These are phyloP conservation scores for Trichoderma hamatum DNA, from an alignment of 2,329 filamentous ascomycete species.

Conservation along the genomic window DNA sequence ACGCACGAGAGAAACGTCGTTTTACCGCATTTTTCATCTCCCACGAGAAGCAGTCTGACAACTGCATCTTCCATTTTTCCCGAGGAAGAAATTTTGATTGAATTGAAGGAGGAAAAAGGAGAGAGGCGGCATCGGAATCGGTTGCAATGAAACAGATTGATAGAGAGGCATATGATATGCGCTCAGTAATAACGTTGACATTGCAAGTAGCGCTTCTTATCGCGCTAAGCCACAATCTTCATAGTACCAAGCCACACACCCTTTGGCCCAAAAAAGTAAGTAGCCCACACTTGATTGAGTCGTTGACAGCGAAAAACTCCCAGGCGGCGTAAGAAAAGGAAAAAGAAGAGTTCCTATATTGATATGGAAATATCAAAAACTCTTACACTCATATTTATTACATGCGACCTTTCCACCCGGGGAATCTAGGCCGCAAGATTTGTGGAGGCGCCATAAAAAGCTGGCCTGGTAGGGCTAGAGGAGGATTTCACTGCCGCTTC, in stretches of 20 bases:
- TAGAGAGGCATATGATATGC: not conserved
- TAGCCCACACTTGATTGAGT: not conserved
- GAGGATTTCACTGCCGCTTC: conserved; percentile 9
- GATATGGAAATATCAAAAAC: not conserved
- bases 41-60: conserved; percentile 60
- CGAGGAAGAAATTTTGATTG: not conserved
- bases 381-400: conserved; percentile 25
- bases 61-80: conserved; percentile 50
- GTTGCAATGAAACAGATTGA: not conserved
- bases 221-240: conserved; percentile 21
- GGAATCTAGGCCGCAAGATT: conserved; percentile 34
- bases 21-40: conserved; percentile 63
- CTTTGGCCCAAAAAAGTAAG: not conserved
- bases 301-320: not conserved
- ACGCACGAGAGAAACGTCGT: conserved; percentile 64
- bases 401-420: conserved; percentile 36
- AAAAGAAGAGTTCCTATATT: not conserved
- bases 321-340: not conserved
- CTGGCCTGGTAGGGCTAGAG: conserved; percentile 20
- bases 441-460: conserved; percentile 31
- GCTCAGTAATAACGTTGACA: conserved; percentile 3
- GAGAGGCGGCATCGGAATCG: not conserved
- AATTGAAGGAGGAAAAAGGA: not conserved
- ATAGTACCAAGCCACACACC: conserved; percentile 14
- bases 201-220: conserved; percentile 9